Conservation (phyloP, 805 yeast genomes). For the Saitoella complicata region DNA sequence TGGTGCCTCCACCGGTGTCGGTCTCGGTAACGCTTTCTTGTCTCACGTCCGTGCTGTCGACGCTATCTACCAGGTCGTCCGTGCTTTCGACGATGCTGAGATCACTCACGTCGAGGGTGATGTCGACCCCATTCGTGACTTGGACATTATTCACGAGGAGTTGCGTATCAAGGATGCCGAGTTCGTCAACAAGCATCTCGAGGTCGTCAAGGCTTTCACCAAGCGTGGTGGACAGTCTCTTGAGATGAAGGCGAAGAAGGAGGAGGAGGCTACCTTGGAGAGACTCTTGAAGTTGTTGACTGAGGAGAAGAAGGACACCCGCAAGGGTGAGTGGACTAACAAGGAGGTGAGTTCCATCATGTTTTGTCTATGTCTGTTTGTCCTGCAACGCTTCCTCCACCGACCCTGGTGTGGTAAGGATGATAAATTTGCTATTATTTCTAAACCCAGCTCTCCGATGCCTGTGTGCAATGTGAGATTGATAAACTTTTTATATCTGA, state of each 20-base stretch:
- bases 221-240: conserved; percentile 78
- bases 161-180: conserved; percentile 93
- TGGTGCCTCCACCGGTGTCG: conserved; percentile 54
- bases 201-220: conserved; percentile 60
- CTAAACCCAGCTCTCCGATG: too few relatives aligned
- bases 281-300: conserved; percentile 62
- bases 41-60: conserved; percentile 95
- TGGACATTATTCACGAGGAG: conserved; percentile 81
- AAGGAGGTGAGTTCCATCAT: conserved; percentile 39
- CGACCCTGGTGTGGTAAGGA: too few relatives aligned
- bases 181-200: conserved; percentile 72
- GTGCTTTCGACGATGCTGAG: conserved; percentile 96
- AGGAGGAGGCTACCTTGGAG: conserved; percentile 60
- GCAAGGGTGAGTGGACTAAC: conserved; percentile 65
- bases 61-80: conserved; percentile 92
- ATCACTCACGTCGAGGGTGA: conserved; percentile 94
- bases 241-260: conserved; percentile 78
- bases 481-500: too few relatives aligned
- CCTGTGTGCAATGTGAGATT: too few relatives aligned
- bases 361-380: not conserved
- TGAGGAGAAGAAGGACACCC: conserved; percentile 70
- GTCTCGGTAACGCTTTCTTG: conserved; percentile 93
- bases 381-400: too few relatives aligned
- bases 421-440: too few relatives aligned
- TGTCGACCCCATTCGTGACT: conserved; percentile 87